A percentile compares a stretch with the other conserved stretches of the same genome.
phyloP scores from a whole-genome alignment of 768 basidiomycete species.

The Suillus clintonianus region DNA sequence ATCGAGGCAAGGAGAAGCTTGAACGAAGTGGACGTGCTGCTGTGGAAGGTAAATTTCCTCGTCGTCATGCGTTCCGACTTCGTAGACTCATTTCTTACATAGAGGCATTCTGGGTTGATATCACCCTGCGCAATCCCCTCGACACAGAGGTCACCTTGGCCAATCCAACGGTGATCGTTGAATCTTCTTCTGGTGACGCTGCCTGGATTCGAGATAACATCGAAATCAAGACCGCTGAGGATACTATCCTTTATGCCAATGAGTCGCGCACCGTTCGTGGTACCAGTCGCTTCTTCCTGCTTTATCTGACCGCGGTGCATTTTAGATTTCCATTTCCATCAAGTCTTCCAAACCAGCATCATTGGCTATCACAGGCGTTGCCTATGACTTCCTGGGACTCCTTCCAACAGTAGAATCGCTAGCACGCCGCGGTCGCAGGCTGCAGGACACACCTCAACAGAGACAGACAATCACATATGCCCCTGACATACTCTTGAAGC shows the following conservation, averaged over 20 bases:
- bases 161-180: slow-evolving; percentile 58
- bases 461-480: slow-evolving; percentile 71
- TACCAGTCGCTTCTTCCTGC: not conserved
- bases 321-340: slow-evolving; percentile 64
- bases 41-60: slow-evolving; percentile 54
- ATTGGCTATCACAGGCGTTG: slow-evolving; percentile 56
- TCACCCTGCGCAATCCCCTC: slow-evolving; percentile 70
- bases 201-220: slow-evolving; percentile 42
- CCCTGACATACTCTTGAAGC: slow-evolving; percentile 59
- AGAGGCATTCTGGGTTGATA: slow-evolving; percentile 82
- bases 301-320: not conserved
- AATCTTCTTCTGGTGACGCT: slow-evolving; percentile 33
- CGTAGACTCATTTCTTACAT: slow-evolving; percentile 8
- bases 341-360: slow-evolving; percentile 52
- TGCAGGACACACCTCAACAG: slow-evolving; percentile 76
- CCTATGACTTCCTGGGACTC: slow-evolving; percentile 73
- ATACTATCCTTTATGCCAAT: slow-evolving; percentile 60
- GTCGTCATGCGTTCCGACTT: not conserved
- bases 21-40: slow-evolving; percentile 58
- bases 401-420: slow-evolving; percentile 70
- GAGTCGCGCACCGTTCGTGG: slow-evolving; percentile 64
- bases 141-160: slow-evolving; percentile 72
- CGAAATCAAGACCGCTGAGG: slow-evolving; percentile 60
- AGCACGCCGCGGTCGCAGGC: slow-evolving; percentile 67
- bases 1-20: slow-evolving; percentile 54